Conservation (phyloP, 225 moss, liverwort and hornwort genomes). For the Neckera pumila region DNA sequence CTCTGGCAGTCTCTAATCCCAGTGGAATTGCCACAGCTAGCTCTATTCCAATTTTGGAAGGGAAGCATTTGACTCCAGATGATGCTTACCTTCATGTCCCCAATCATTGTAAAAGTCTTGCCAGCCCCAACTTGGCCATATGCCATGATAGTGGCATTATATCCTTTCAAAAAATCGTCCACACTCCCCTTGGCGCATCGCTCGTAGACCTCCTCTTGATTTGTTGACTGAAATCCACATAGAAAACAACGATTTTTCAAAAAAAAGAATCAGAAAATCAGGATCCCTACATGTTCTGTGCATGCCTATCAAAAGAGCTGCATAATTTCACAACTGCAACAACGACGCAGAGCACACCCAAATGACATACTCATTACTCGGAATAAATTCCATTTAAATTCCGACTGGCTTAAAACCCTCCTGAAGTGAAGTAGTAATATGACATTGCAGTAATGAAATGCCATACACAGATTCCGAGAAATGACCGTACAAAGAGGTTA, state of each 20-base stretch:
- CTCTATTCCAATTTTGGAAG: neutral
- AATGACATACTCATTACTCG: neutral
- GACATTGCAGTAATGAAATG: neutral
- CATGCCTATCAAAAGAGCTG: neutral
- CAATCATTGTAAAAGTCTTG: constrained; percentile 94
- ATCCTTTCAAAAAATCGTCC: constrained; percentile 77
- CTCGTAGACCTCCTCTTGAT: constrained; percentile 63
- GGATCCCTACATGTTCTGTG: neutral
- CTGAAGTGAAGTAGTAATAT: neutral
- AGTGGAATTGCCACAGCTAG: neutral
- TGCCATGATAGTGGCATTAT: constrained; percentile 76
- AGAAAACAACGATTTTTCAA: neutral
- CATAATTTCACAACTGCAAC: neutral
- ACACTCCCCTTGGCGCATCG: constrained; percentile 57
- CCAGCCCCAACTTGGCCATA: constrained; percentile 95
- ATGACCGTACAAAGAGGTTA: neutral
- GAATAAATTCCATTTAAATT: neutral
- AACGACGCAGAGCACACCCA: neutral
- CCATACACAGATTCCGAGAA: neutral
- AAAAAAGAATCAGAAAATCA: neutral
- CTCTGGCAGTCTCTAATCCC: neutral
- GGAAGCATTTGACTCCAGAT: neutral
- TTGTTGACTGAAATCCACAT: constrained; percentile 43
- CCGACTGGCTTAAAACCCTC: neutral
- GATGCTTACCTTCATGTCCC: constrained; percentile 72